phyloP scores from a whole-genome alignment of 352 stramenopile species.

The Globisporangium viniferum region DNA sequence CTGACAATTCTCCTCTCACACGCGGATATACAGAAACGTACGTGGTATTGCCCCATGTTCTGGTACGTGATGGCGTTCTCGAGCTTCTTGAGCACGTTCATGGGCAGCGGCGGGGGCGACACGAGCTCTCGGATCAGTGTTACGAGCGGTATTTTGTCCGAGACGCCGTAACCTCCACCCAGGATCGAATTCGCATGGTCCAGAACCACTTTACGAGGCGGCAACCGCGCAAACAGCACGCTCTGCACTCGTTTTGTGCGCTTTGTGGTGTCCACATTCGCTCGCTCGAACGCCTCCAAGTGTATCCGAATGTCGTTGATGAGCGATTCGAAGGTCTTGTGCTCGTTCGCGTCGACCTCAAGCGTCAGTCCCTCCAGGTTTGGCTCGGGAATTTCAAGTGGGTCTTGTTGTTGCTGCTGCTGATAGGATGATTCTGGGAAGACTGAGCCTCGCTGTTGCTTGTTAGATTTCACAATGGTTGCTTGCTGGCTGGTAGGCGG shows the following conservation, averaged over 20 bases:
- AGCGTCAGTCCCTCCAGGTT: slow-evolving; percentile 13
- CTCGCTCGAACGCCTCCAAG: slow-evolving; percentile 22
- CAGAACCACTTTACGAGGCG: slow-evolving; percentile 22
- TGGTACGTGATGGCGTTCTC: slow-evolving; percentile 62
- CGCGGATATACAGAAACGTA: slow-evolving; percentile 19
- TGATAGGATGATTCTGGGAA: too few species aligned
- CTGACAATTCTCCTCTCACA: background rate
- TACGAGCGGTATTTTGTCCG: slow-evolving; percentile 33
- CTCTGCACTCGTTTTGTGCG: slow-evolving; percentile 24
- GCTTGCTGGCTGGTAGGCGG: background rate
- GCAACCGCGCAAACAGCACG: slow-evolving; percentile 34
- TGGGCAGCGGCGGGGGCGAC: slow-evolving; percentile 37
- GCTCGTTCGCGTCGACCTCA: slow-evolving; percentile 16
- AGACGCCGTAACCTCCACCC: slow-evolving; percentile 5
- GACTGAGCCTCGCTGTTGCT: too few species aligned
- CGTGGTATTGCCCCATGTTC: slow-evolving; percentile 59
- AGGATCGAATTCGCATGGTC: background rate
- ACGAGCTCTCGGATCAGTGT: slow-evolving; percentile 60
- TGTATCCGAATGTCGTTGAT: slow-evolving; percentile 29
- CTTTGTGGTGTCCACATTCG: slow-evolving; percentile 6
- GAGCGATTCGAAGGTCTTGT: slow-evolving; percentile 18
- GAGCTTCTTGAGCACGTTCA: slow-evolving; percentile 40
- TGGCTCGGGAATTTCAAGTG: background rate
- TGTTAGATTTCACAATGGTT: too few species aligned
- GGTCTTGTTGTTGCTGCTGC: slow-evolving; percentile 1